Conservation (phyloP, 208 protist species). For the Leishmania arabica region DNA sequence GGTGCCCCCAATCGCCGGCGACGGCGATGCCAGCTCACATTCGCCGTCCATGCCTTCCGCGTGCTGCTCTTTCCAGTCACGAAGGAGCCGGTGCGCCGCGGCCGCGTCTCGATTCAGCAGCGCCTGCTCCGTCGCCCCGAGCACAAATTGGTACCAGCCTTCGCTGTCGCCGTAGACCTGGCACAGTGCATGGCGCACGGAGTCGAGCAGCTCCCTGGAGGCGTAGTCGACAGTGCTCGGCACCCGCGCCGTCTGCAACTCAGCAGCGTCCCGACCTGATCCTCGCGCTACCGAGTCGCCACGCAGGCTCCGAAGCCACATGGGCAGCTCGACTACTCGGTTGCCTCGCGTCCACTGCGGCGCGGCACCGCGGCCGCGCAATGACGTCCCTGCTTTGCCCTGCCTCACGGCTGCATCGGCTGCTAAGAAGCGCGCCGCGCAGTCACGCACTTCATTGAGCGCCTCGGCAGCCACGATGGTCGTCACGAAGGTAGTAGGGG, state of each 20-base stretch:
- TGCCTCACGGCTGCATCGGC: neutral
- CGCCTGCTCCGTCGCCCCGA: slow-evolving; percentile 21
- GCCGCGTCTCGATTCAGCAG: slow-evolving; percentile 17
- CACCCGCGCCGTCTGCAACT: neutral
- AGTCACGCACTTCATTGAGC: slow-evolving; percentile 50
- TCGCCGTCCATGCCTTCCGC: neutral
- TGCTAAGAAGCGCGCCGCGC: slow-evolving; percentile 11
- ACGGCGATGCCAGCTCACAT: neutral
- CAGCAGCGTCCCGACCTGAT: neutral
- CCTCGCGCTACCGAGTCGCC: neutral
- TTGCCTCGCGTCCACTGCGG: neutral
- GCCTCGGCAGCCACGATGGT: slow-evolving; percentile 53
- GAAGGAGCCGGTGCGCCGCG: slow-evolving; percentile 34
- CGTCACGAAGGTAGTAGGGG: slow-evolving; percentile 35
- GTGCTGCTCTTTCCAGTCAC: slow-evolving; percentile 19
- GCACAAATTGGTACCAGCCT: slow-evolving; percentile 19
- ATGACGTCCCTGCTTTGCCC: neutral
- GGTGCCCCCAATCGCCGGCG: neutral
- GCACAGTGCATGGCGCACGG: slow-evolving; percentile 32
- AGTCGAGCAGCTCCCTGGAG: slow-evolving; percentile 25
- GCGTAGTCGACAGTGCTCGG: neutral
- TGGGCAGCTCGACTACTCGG: slow-evolving; percentile 2
- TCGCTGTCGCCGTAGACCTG: slow-evolving; percentile 31
- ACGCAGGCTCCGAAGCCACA: neutral
- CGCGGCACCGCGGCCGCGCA: neutral